Base-by-base conservation (phyloP, 257 asterid species). In the Verbascum thapsus region DNA sequence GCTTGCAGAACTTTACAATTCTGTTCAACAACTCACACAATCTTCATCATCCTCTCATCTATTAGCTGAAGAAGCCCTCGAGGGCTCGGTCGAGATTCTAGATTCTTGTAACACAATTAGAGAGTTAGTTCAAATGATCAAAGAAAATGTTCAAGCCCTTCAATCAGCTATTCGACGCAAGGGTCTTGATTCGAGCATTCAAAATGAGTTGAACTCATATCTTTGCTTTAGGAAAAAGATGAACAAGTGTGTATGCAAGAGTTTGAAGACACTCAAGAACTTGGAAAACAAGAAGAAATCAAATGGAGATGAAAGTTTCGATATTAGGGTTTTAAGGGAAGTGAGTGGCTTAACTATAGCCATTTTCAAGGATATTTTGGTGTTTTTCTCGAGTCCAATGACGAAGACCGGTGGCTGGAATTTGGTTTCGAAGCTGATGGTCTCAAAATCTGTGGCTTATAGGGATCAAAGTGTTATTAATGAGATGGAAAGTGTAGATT, bases 111-210 rank as follows among this genome's bases (percentile, higher is more conserved):
- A 66, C 26, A 32, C 43, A 3, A 66, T 88, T n/a, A 68, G 68
- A 15, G 90, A 85, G 3, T 52, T 88, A 26, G 72, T 63, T 9
- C 72, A 48, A 17, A 64, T 34, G 65, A 67, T 85, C 13, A 82
- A 62, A 49, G 87, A 82, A 58, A 71, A 63, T 48, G 77, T 73
- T 0, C 89, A 66, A 39, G 66, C 66, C 19, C 88, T 88, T 17
- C 90, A 91, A 61, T 91, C 98, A 3, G 83, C 95, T 0, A 18
- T 91, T 10, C 63, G 95, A 5, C 76, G 96, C 16, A 91, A 82
- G 74, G 81, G 84, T 9, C 75, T 64, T 0, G 80, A 75, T 49
- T 61, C 83, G 15, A 50, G 69, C 70, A 54, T 77, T 13, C 84
- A 69, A 7, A 53, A 40, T 26, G 3, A 26, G 86, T 77, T 5